Base-by-base conservation (phyloP, 306 rosid species). In the Castanea sativa region DNA sequence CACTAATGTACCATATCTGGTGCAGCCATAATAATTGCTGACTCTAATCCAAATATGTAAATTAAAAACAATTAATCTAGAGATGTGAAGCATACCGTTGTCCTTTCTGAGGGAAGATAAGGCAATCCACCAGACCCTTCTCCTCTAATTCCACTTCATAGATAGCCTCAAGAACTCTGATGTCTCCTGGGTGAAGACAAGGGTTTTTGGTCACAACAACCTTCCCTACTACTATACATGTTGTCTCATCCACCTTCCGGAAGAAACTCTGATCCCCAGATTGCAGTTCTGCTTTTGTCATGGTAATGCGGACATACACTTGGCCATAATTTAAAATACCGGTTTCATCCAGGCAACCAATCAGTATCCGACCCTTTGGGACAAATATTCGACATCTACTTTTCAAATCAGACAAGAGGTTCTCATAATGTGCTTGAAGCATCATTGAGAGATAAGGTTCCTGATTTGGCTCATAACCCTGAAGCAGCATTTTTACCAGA, bases 101-200 rank as follows among this genome's bases (percentile, higher is more conserved):
- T 71, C 99, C 99, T 59, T 91, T 91, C 76, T 85, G 88, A 77
- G 99, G 99, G 85, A 95, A 95, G 73, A 95, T 77, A 32, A 95
- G 91, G 86, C 98, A 95, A 82, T 95, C 93, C 85, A 79, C 82
- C 89, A 90, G 67, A 43, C 92, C 90, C 77, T 85, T 90, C 82
- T 82, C 90, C 83, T 95, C 95, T 52, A 92, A 85, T 73, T 87
- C 90, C 69, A 71, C 88, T 18, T 75, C 76, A 81, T 87, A 92
- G 83, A 93, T 52, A 55, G 98, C 98, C 80, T 93, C 95, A 73
- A 93, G 95, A 78, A 95, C 94, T 85, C 99, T 88, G 69, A 95
- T 55, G 38, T 95, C 97, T 49, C 99, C 99, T 1, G 99, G 98
- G 87, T 93, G 97, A 83, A 95, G 99, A 83, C 99, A 95, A 56